These are phyloP conservation scores for Purshia tridentata DNA, from an alignment of 306 rosid genomes.

Conservation along the genomic window DNA sequence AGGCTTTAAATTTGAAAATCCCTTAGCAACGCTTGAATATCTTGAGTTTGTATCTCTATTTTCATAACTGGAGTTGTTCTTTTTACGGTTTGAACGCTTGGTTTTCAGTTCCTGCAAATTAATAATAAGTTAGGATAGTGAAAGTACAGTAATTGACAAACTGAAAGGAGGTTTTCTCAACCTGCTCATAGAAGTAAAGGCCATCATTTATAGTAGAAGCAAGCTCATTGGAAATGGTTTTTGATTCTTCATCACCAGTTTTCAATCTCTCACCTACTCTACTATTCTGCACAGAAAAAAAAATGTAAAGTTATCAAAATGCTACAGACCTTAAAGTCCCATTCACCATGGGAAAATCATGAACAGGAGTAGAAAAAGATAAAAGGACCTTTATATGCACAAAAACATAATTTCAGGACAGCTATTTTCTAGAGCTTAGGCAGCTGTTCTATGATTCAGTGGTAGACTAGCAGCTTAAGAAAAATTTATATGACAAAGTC, in stretches of 20 bases:
- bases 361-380: background rate
- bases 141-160: constrained; percentile 2
- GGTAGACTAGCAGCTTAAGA: background rate
- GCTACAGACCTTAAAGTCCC: background rate
- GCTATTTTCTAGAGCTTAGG: background rate
- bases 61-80: constrained; percentile 46
- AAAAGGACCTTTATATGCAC: background rate
- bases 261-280: constrained; percentile 41
- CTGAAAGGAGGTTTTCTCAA: constrained; percentile 27
- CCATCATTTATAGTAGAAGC: constrained; percentile 94
- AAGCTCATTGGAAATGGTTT: constrained; percentile 74
- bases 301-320: constrained; percentile 12
- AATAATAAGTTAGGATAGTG: constrained; percentile 19
- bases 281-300: constrained; percentile 54
- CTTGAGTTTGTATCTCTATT: constrained; percentile 60
- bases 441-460: background rate
- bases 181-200: constrained; percentile 91
- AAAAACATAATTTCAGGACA: background rate
- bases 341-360: background rate
- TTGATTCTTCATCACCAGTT: constrained; percentile 53
- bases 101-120: constrained; percentile 71
- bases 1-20: constrained; percentile 53
- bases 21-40: constrained; percentile 44
- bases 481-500: background rate
- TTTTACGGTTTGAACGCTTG: constrained; percentile 63